Conservation (phyloP, 2,329 filamentous ascomycete genomes). For the Ambrosiella cleistominuta region DNA sequence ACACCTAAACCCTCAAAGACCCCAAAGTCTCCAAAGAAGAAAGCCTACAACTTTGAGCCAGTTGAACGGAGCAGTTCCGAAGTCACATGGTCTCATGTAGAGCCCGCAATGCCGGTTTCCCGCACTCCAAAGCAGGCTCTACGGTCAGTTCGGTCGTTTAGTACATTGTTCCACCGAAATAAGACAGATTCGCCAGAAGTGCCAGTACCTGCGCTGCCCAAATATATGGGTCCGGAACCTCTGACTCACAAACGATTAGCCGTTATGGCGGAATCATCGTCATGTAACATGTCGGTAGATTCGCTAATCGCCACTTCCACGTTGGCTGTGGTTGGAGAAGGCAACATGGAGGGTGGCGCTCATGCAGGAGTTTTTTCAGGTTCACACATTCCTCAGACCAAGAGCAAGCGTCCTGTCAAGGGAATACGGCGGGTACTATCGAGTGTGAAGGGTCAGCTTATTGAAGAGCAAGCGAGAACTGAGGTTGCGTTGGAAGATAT, state of each 20-base stretch:
- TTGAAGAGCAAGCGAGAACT: not conserved
- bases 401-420: not conserved
- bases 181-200: not conserved
- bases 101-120: not conserved
- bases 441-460: conserved; percentile 1
- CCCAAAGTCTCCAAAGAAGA: not conserved
- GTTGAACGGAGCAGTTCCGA: not conserved
- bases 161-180: conserved; percentile 10
- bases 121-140: conserved; percentile 6
- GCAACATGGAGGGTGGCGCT: too few relatives aligned
- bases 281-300: conserved; percentile 2
- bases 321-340: conserved; percentile 1
- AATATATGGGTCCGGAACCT: not conserved
- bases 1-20: not conserved
- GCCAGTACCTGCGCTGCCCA: conserved; percentile 1
- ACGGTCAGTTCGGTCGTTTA: conserved; percentile 9
- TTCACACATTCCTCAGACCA: not conserved
- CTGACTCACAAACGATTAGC: not conserved
- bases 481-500: not conserved
- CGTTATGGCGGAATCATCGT: not conserved
- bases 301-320: conserved; percentile 4
- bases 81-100: not conserved
- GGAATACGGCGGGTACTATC: conserved; percentile 10
- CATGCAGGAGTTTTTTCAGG: too few relatives aligned
- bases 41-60: not conserved